A percentile compares a stretch with the other conserved stretches of the same genome.
These are phyloP conservation scores for Cyberlindnera sargentensis DNA, from an alignment of 805 yeast species.

Conservation along the genomic window DNA sequence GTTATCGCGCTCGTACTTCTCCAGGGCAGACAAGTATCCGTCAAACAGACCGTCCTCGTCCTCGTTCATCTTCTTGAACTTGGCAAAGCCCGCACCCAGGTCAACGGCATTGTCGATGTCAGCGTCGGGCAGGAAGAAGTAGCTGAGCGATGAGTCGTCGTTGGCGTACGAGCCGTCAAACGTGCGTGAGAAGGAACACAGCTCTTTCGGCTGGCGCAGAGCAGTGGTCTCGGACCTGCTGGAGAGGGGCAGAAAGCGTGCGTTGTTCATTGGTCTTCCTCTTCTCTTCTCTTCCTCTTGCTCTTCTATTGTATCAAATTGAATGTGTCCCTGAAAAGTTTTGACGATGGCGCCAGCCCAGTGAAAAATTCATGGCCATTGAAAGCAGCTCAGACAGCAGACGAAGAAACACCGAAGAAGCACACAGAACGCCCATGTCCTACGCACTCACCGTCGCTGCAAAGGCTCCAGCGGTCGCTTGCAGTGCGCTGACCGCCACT, in stretches of 20 bases:
- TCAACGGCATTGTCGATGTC: constrained; percentile 57
- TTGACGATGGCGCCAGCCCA: constrained; percentile 6
- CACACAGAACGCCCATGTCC: constrained; percentile 23
- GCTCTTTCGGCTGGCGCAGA: constrained; percentile 80
- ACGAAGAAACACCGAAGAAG: background rate
- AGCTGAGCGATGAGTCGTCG: constrained; percentile 51
- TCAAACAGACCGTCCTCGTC: constrained; percentile 50
- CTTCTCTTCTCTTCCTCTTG: background rate
- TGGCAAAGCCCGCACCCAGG: constrained; percentile 54
- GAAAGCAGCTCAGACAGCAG: background rate
- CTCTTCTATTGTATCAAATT: background rate
- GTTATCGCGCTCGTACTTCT: constrained; percentile 43
- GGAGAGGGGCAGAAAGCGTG: constrained; percentile 13
- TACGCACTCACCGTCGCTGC: constrained; percentile 61
- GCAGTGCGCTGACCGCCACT: constrained; percentile 71
- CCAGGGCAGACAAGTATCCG: constrained; percentile 50
- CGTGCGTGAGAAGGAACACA: constrained; percentile 59
- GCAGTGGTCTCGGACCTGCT: constrained; percentile 54
- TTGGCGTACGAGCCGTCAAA: constrained; percentile 44
- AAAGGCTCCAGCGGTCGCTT: constrained; percentile 80
- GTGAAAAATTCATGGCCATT: constrained; percentile 15
- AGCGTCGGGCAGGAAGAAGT: constrained; percentile 76
- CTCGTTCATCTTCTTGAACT: constrained; percentile 51
- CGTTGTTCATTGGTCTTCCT: constrained; percentile 4
- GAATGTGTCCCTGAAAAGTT: background rate